These are phyloP conservation scores for Filosporella fistucella DNA, from an alignment of 495 filamentous ascomycete genomes.

Conservation along the genomic window DNA sequence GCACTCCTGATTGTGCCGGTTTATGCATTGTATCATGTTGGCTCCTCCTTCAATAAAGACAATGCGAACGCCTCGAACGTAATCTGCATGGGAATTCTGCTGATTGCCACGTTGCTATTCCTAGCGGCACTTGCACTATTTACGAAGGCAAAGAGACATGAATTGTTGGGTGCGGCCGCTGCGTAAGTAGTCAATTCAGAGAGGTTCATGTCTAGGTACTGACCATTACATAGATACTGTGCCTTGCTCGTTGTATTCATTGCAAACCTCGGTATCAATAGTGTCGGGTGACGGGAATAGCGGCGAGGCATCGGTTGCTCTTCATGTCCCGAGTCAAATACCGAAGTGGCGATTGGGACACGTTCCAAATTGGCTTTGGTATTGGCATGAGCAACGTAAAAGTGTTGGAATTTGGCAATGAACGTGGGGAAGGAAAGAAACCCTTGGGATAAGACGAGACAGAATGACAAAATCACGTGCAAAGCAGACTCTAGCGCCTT, in stretches of 20 bases:
- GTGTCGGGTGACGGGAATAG: no score
- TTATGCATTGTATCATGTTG: constrained; percentile 10
- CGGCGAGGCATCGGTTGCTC: no score
- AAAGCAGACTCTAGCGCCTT: no score
- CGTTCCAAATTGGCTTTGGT: no score
- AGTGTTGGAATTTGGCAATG: no score
- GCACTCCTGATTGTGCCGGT: constrained; percentile 8
- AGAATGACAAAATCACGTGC: no score
- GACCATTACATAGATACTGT: constrained; percentile 6
- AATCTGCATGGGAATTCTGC: constrained; percentile 19
- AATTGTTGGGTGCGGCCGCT: constrained; percentile 28
- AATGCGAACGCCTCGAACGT: constrained; percentile 9
- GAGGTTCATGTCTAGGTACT: background rate
- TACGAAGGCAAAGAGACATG: constrained; percentile 27
- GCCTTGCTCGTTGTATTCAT: constrained; percentile 14
- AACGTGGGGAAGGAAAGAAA: no score
- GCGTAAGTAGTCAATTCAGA: constrained; percentile 16
- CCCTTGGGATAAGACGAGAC: no score
- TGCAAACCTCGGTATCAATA: constrained; percentile 9
- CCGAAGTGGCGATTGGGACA: no score
- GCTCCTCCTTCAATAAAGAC: background rate
- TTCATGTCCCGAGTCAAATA: no score
- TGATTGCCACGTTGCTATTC: constrained; percentile 26
- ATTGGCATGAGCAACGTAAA: no score
- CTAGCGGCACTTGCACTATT: constrained; percentile 25